Evolutionary conservation across 371 early-diverging fungal species (phyloP), one percentile per base, ranked within the genome.

Genomic region (Mucor indicus): DNA sequence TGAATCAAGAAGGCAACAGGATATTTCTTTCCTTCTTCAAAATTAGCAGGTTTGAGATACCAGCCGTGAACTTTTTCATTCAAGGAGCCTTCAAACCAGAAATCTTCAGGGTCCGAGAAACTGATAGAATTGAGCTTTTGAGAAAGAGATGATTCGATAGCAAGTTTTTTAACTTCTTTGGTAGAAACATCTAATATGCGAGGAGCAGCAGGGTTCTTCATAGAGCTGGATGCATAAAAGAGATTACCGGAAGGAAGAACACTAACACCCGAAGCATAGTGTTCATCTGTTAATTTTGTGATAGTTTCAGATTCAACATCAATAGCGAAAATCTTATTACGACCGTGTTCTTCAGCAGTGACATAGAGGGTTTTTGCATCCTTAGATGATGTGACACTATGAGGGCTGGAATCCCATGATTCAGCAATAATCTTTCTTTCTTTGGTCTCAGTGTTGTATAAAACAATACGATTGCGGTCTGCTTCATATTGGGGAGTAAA

Each of bases 1-100:
- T 93, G 93, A 56, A 93, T 86, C 42, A 91, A 68, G 44, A 89
- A 85, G 7, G 90, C 91, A 4, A 91, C 67, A 16, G 93, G 93
- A 39, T 91, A 91, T 44, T 71, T 76, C 38, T 77, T 70, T 4
- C 57, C 31, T 15, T 69, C 40, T 32, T 84, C 76, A 51, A 85
- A 89, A 36, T 71, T 56, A 17, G 77, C 71, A 24, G 91, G 91
- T 43, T 81, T 86, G 30, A 87, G 49, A 25, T 90, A 52, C 70
- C 81, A 85, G 4, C 90, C 91, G 49, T 88, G 87, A 22, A 91
- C 86, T 10, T 66, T 50, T n/a, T 77, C 71, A 48, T 73, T 68
- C 38, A 79, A 55, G 12, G 84, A 80, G 8, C 92, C 92, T 6
- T 48, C 61, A 62, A 91, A 91, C 42, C 74, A 68, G 50, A 87